phyloP scores from a whole-genome alignment of 2,329 filamentous ascomycete species.

The Penicillium hordei region DNA sequence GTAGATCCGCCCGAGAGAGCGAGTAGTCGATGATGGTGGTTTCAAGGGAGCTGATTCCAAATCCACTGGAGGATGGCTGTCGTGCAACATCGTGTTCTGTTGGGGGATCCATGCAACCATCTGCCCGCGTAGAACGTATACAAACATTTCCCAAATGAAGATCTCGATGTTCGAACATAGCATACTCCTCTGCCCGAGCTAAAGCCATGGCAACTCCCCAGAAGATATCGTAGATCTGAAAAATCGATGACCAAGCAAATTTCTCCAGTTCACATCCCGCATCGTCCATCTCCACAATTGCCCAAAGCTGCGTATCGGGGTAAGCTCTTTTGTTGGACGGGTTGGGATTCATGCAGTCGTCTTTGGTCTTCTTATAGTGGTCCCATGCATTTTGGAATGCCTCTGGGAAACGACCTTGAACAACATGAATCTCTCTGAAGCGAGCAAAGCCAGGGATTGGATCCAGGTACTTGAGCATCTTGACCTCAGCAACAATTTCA shows the following conservation, averaged over 20 bases:
- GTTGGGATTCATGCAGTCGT: constrained; percentile 56
- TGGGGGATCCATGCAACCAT: constrained; percentile 36
- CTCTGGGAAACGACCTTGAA: constrained; percentile 56
- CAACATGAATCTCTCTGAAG: constrained; percentile 59
- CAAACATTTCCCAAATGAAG: constrained; percentile 68
- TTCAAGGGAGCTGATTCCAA: constrained; percentile 57
- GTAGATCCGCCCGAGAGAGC: constrained; percentile 60
- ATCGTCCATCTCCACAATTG: constrained; percentile 65
- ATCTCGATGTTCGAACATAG: constrained; percentile 65
- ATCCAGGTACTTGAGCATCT: constrained; percentile 58
- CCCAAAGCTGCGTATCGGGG: constrained; percentile 59
- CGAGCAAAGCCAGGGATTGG: constrained; percentile 63
- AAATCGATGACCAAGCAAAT: constrained; percentile 43
- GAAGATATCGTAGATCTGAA: constrained; percentile 63
- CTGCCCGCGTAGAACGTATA: constrained; percentile 43
- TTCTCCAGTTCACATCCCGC: constrained; percentile 60
- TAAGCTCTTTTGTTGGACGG: constrained; percentile 56
- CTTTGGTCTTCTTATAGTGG: constrained; percentile 42
- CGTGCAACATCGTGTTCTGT: constrained; percentile 32
- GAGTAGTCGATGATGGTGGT: constrained; percentile 69
- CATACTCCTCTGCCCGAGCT: constrained; percentile 60
- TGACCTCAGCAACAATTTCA: constrained; percentile 52
- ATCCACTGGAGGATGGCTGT: constrained; percentile 39
- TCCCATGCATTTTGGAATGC: constrained; percentile 51
- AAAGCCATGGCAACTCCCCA: constrained; percentile 65